phyloP scores from a whole-genome alignment of 495 filamentous ascomycete species.

The Parachaetomium inaequale region DNA sequence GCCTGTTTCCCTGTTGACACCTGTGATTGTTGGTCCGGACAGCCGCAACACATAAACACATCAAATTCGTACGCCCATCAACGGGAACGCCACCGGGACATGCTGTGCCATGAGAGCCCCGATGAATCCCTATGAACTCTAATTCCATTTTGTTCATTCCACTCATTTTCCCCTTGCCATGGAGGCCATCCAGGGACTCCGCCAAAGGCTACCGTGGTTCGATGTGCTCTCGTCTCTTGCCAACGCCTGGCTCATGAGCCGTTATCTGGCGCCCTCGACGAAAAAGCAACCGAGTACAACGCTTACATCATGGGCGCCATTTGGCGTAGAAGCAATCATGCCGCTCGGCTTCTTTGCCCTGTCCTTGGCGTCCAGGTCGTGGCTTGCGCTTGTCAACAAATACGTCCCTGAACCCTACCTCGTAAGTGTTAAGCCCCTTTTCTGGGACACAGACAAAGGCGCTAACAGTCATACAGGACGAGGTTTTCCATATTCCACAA shows the following conservation, averaged over 20 bases:
- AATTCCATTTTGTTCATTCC: slow-evolving; percentile 12
- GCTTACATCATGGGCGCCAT: background rate
- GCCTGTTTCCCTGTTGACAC: background rate
- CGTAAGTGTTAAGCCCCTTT: slow-evolving; percentile 41
- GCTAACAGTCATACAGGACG: slow-evolving; percentile 57
- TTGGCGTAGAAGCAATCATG: background rate
- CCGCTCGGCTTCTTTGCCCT: slow-evolving; percentile 16
- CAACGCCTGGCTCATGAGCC: slow-evolving; percentile 13
- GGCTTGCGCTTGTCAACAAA: slow-evolving; percentile 41
- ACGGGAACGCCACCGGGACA: too few species aligned
- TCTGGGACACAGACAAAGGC: background rate
- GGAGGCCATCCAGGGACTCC: slow-evolving; percentile 15
- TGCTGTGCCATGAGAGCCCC: background rate
- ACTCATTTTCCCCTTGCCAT: slow-evolving; percentile 10
- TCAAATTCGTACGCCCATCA: too few species aligned
- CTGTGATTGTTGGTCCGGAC: background rate
- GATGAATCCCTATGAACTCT: background rate
- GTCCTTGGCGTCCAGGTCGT: slow-evolving; percentile 20
- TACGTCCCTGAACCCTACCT: slow-evolving; percentile 78
- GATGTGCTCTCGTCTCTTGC: slow-evolving; percentile 20
- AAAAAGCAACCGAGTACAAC: background rate
- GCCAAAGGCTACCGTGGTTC: slow-evolving; percentile 1
- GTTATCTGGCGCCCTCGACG: background rate
- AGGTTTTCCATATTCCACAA: slow-evolving; percentile 93
- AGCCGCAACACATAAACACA: background rate